Percentiles rank a stretch among this genome's conserved stretches.
Evolutionary conservation across 179 eudicot species (phyloP).

Genomic region (Amaranthus tricolor): DNA sequence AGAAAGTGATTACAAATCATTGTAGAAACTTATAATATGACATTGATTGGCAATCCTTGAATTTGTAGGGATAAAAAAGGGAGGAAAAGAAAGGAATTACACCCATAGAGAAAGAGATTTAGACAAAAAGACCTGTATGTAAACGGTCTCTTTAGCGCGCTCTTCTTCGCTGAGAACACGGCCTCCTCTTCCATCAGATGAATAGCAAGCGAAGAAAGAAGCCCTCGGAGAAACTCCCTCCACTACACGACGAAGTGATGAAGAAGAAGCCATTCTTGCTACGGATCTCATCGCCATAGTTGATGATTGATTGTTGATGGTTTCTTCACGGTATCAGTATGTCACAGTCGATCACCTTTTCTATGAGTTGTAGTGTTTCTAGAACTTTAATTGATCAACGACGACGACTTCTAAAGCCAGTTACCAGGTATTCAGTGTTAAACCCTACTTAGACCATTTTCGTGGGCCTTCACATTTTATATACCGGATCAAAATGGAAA

Average conservation of each 20-base stretch:
- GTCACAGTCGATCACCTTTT: too few species aligned
- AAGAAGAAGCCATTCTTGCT: slow-evolving; percentile 22
- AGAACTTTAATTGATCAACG: too few species aligned
- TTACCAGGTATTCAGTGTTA: too few species aligned
- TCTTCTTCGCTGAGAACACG: slow-evolving; percentile 59
- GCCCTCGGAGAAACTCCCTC: slow-evolving; percentile 27
- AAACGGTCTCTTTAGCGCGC: slow-evolving; percentile 58
- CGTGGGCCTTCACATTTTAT: too few species aligned
- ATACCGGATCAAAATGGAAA: too few species aligned
- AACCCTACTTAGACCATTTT: too few species aligned
- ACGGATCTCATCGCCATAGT: slow-evolving; percentile 48
- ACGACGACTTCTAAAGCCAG: too few species aligned
- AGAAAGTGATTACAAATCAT: neutral
- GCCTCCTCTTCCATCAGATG: slow-evolving; percentile 32
- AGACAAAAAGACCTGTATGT: slow-evolving; percentile 44
- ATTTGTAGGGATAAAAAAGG: neutral
- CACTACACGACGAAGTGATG: slow-evolving; percentile 31
- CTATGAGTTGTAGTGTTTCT: too few species aligned
- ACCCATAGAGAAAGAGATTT: too few species aligned
- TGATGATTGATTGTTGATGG: slow-evolving; percentile 5
- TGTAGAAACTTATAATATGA: too few species aligned
- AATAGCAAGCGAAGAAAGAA: slow-evolving; percentile 38
- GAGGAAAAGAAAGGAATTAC: neutral
- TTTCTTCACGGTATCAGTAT: neutral
- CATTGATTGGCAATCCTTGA: neutral